Evolutionary conservation across 2,329 filamentous ascomycete genomes (phyloP).

Genomic region (Claviceps purpurea): DNA sequence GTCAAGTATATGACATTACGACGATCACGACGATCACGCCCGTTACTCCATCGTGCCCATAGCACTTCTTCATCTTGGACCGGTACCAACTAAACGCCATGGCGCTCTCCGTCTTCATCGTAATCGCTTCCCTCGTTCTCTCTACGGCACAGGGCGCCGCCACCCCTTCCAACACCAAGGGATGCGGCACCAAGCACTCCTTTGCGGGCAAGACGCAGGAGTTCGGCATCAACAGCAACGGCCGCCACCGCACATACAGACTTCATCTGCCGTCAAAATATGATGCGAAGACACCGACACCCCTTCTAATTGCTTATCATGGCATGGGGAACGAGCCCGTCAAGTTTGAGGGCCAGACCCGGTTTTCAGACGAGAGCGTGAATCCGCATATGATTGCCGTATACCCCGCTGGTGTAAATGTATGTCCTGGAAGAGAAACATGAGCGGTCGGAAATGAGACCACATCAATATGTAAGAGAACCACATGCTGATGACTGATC

Average conservation of each 20-base stretch:
- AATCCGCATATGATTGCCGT: slow-evolving; percentile 25
- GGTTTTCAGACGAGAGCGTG: slow-evolving; percentile 24
- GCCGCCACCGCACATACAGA: slow-evolving; percentile 8
- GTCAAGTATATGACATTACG: too few species aligned
- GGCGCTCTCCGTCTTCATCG: too few species aligned
- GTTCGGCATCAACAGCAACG: slow-evolving; percentile 13
- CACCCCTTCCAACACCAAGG: slow-evolving; percentile 1
- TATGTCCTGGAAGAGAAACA: slow-evolving; percentile 5
- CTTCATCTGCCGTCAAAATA: slow-evolving; percentile 18
- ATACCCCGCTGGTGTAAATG: slow-evolving; percentile 31
- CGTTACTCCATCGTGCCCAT: too few species aligned
- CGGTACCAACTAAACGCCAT: too few species aligned
- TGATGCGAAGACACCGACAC: slow-evolving; percentile 17
- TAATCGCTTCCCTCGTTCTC: too few species aligned
- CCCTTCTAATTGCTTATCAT: slow-evolving; percentile 34
- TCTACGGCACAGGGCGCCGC: background rate
- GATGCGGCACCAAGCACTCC: slow-evolving; percentile 10
- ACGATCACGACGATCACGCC: too few species aligned
- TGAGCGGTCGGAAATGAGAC: too few species aligned
- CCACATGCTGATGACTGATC: background rate
- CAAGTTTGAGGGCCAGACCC: slow-evolving; percentile 19
- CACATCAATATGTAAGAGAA: background rate
- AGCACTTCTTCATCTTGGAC: too few species aligned
- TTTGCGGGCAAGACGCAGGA: slow-evolving; percentile 10
- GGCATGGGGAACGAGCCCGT: slow-evolving; percentile 24